Evolutionary conservation across 2,329 filamentous ascomycete genomes (phyloP).

Genomic region (Arachnopeziza araneosa): DNA sequence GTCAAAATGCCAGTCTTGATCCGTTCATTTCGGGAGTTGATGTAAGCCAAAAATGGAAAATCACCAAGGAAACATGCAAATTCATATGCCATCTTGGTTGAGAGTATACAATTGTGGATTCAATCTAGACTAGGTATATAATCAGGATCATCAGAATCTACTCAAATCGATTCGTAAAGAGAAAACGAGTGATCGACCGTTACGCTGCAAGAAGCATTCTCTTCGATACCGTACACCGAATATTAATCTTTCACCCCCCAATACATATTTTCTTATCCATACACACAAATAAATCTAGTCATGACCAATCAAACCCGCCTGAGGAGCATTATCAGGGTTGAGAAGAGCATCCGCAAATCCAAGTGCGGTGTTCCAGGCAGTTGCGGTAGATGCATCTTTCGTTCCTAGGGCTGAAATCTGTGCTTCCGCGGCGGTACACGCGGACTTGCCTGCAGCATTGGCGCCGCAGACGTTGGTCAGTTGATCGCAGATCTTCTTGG

Average conservation of each 20-base stretch:
- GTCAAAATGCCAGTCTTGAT: not conserved
- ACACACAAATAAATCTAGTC: slow-evolving; percentile 9
- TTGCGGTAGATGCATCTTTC: slow-evolving; percentile 42
- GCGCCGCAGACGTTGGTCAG: slow-evolving; percentile 60
- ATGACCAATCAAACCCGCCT: slow-evolving; percentile 26
- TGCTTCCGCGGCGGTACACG: slow-evolving; percentile 39
- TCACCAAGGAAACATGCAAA: not conserved
- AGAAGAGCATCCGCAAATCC: slow-evolving; percentile 31
- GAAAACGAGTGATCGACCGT: not conserved
- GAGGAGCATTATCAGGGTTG: slow-evolving; percentile 29
- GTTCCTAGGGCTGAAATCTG: slow-evolving; percentile 45
- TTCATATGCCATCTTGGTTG: not conserved
- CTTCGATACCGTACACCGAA: not conserved
- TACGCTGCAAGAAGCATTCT: not conserved
- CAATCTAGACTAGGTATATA: not conserved
- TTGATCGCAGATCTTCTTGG: slow-evolving; percentile 64
- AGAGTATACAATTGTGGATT: not conserved
- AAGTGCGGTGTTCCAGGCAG: slow-evolving; percentile 36
- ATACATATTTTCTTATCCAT: not conserved
- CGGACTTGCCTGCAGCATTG: slow-evolving; percentile 46
- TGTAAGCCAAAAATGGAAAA: not conserved
- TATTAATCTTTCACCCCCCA: not conserved
- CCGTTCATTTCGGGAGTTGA: not conserved
- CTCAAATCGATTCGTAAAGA: not conserved
- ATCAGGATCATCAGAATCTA: not conserved